Base-by-base conservation (phyloP, 2,329 filamentous ascomycete genomes). In the Tympanopsis confertula region DNA sequence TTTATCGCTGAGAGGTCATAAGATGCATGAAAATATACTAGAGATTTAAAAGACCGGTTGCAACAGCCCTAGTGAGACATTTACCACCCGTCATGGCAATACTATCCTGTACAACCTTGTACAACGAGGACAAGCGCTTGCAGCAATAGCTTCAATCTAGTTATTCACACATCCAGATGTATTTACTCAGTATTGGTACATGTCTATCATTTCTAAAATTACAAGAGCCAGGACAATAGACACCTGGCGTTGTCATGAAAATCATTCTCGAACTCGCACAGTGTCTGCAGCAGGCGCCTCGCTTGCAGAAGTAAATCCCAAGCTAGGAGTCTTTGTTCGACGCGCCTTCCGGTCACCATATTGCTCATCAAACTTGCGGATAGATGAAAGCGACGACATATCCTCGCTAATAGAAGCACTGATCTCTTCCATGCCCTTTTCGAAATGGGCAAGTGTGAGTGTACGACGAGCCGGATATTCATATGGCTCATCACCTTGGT, bases 331-430 rank as follows among this genome's bases (percentile, higher is more conserved):
- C 55, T 67, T 74, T 56, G 68, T 70, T 47, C 67, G 69, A 48
- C 68, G 66, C 2, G 71, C 72, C 49, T 66, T 74, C 36, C 74
- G 66, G 51, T 82, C 77, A 18, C 78, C 78, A 49, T 72, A 82
- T 48, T 79, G 75, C 57, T 82, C 78, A 47, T 82, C 78, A 43
- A 82, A 82, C 52, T 81, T 80, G 50, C 73, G 68, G 47, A 82
- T 80, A 2, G 74, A 74, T 14, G 62, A 62, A 41, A 82, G 52
- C 20, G 65, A 71, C 5, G 65, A 63, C 78, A 82, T 82, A 44
- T 82, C 76, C 49, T 81, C 78, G 42, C 65, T 74, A 41, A 82
- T 76, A 36, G 71, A 78, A 0, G 78, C 77, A 41, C 69, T 74
- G 46, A 82, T 80, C 50, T 82, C 78, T 43, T 72, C 66, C 45